Evolutionary conservation across 208 protist genomes (phyloP).

Genomic region (Borovskyia barvae): DNA sequence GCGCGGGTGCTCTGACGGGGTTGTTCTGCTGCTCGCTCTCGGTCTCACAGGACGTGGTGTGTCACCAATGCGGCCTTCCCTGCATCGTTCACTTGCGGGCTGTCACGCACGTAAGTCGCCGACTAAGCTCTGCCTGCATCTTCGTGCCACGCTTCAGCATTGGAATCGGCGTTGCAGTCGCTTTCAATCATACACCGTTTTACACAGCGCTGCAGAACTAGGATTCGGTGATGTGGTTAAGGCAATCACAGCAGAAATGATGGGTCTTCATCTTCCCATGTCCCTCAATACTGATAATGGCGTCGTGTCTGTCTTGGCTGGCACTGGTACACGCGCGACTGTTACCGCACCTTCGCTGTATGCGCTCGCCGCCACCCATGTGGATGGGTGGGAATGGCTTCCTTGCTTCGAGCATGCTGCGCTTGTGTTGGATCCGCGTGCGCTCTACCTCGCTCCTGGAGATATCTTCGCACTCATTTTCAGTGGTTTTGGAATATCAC

Average conservation of each 20-base stretch:
- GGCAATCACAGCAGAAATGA: conserved; percentile 37
- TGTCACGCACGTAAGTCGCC: neutral
- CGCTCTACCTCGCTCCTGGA: conserved; percentile 22
- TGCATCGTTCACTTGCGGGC: neutral
- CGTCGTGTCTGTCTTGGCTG: neutral
- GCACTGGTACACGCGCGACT: conserved; percentile 2
- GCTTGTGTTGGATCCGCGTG: conserved; percentile 19
- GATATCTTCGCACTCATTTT: conserved; percentile 45
- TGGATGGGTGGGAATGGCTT: conserved; percentile 29
- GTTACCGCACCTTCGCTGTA: conserved; percentile 39
- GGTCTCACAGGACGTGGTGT: conserved; percentile 38
- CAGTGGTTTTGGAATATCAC: conserved; percentile 41
- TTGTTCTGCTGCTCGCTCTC: conserved; percentile 53
- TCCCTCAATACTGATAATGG: neutral
- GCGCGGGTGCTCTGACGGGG: conserved; percentile 42
- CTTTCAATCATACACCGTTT: conserved; percentile 45
- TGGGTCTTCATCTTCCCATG: conserved; percentile 18
- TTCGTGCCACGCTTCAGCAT: conserved; percentile 7
- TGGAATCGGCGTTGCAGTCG: conserved; percentile 9
- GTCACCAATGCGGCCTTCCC: conserved; percentile 5
- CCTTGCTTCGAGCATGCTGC: conserved; percentile 33
- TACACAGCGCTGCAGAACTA: conserved; percentile 70
- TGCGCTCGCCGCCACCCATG: conserved; percentile 34
- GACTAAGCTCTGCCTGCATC: conserved; percentile 2
- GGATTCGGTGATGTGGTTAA: conserved; percentile 36